Evolutionary conservation across 331 rosid genomes (phyloP), one percentile per base, ranked within the genome.

Genomic region (Pyracantha coccinea): DNA sequence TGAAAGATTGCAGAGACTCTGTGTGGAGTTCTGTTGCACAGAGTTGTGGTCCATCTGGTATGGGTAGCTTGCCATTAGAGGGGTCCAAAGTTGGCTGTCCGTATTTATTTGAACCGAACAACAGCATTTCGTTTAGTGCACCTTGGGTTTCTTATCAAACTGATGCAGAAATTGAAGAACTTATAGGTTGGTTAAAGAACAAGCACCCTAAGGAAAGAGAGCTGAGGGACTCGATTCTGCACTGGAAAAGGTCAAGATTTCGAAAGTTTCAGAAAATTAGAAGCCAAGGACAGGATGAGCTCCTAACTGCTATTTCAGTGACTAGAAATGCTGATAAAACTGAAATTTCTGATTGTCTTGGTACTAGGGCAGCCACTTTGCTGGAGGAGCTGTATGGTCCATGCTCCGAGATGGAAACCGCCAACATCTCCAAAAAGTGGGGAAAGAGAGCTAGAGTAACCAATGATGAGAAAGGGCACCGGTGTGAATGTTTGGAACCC

Each of bases 401-500:
- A 27, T 86, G 85, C 71, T 55, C 77, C 69, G 92, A 92, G 72
- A 68, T 77, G 55, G 93, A 84, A 81, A 64, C 75, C 21, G 9
- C 82, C 5, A 91, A 95, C 67, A 60, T 71, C 65, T 58, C 70
- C 29, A 90, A 88, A 83, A 90, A 85, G 84, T 85, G 78, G 53
- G 86, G 75, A 61, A 86, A 83, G 73, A 83, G 61, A 85, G 63
- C 86, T 35, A 85, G 86, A 47, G 27, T 83, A 75, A 59, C 80
- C 69, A 75, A 83, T 82, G 93, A 85, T 77, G 92, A 89, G 27
- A 90, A 88, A 73, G 76, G 90, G 90, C 84, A 71, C 79, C 89
- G 97, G 79, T 95, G 99, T 44, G 89, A 83, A 78, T 95, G 99
- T 86, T 86, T 95, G 72, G 97, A 95, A 80, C 91, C 89, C 75